Evolutionary conservation across 768 basidiomycete species (phyloP), one percentile per base, ranked within the genome.

Genomic region (Tulasnella calospora): DNA sequence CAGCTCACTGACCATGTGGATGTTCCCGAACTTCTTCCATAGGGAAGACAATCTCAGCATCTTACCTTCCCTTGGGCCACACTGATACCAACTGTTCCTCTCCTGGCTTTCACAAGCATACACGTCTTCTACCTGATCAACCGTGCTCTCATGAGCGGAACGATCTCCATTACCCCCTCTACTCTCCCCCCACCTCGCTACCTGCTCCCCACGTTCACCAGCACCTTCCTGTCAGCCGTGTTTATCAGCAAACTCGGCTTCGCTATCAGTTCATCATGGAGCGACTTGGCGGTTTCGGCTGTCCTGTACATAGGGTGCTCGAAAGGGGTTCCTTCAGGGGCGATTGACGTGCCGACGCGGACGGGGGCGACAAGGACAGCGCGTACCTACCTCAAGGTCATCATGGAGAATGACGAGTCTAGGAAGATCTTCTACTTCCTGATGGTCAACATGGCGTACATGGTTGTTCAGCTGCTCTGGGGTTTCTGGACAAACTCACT

Each of bases 401-500:
- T 99, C 77, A 87, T 99, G 47, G 91, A 92, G 27, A 97, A 97
- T 81, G 90, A 92, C 3, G 96, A 99, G 83, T 96, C 95, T 27
- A 89, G 95, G 81, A 94, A 93, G 84, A 99, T 99, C 78, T 98
- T 96, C 84, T 98, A 97, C 85, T 99, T 99, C 85, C 87, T 99
- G 73, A 88, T 96, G 84, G 87, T 99, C 71, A 99, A 99, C 84
- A 86, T 99, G 85, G 92, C 90, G 80, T 99, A 95, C 85, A 99
- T 99, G 98, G 87, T 93, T 57, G 91, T 99, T 15, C 98, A 99
- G 85, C 95, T 98, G 94, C 83, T 95, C 79, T 98, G 96, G 83
- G 98, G 98, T 12, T 91, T 99, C 36, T 96, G 96, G 93, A 99
- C 98, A 61, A 99, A 99, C 82, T 95, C 94, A 81, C 84, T 99